Base-by-base conservation (phyloP, 306 rosid genomes). In the Corylus heterophylla region DNA sequence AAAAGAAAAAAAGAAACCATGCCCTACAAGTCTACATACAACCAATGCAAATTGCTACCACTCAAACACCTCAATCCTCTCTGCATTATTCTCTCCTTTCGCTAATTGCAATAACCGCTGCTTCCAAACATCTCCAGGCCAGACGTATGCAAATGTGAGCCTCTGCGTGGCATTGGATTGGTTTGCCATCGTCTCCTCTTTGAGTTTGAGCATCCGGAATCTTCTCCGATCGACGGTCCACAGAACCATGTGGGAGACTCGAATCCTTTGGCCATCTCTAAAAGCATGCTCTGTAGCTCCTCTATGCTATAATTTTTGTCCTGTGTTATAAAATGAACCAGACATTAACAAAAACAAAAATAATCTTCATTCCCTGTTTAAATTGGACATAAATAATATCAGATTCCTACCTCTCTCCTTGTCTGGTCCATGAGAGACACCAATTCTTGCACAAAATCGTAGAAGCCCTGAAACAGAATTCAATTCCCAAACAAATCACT, bases 361-460 rank as follows among this genome's bases (percentile, higher is more conserved):
- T 2, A 27, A 13, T 42, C 7, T 7, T 42, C 7, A 42, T 42
- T 7, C 45, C 7, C 8, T 42, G 45, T 42, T 5, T 42, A 42
- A 42, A 42, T 5, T 7, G 45, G 7, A 42, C 45, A 42, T 6
- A 39, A 31, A 31, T 31, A 31, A 42, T 42, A 56, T 5, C 12
- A 44, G n/a, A 74, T 2, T 3, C 54, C 54, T 85, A 92, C 97
- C 98, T 94, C 93, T 72, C n/a, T 84, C 74, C 86, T 90, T 27
- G 85, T 83, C 79, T 92, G 85, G 3, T 76, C 85, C 97, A 89
- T 92, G 8, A 90, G 88, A n/a, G 94, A 86, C 56, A 79, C 76
- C 97, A 94, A 82, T 85, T 92, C 97, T 79, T 87, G 87, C 79
- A 89, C 58, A 84, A 94, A 94, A 72, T 90, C 93, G 69, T 80